Base-by-base conservation (phyloP, 2,329 filamentous ascomycete species). In the Mollisiaceae sp. region DNA sequence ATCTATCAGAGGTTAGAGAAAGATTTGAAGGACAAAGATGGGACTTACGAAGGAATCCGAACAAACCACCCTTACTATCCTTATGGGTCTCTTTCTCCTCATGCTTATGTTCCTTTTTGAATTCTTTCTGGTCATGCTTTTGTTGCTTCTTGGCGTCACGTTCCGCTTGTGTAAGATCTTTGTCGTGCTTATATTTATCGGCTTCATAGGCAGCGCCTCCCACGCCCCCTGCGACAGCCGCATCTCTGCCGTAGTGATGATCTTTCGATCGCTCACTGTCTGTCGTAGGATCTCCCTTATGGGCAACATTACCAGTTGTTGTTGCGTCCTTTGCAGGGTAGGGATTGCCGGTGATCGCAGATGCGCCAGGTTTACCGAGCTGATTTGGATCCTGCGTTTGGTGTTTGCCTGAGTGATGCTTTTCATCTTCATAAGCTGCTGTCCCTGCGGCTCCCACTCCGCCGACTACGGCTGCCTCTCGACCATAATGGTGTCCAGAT, bases 261-360 rank as follows among this genome's bases (percentile, higher is more conserved):
- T 67, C 67, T 39, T 65, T 65, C 4, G 63, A 63, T 43, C 32
- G 60, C 47, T 41, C 60, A 45, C 80, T 82, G 63, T 79, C 77
- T 22, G 77, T 73, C 39, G 73, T 69, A 27, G 78, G 78, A 60
- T 80, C 78, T 5, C 41, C 55, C 9, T 52, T 59, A 15, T 56
- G 52, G 18, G 24, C 24, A 56, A 12, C 20, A 27, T 54, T 54
- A 5, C 11, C n/a, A 18, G 41, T 18, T 15, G 41, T 43, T 18
- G 38, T 41, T 58, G 27, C 39, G 59, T 67, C 45, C 56, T 58
- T 41, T 22, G 43, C 14, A 14, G 58, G 11, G 50, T 55, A 18
- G 3, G 27, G 27, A 6, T 32, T 32, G 39, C 35, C 27, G n/a
- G 20, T 43, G n/a, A 55, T 62, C 14, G 43, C n/a, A 41, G 60